Evolutionary conservation across 805 yeast species (phyloP).

Genomic region (Nakazawaea wyomingensis): DNA sequence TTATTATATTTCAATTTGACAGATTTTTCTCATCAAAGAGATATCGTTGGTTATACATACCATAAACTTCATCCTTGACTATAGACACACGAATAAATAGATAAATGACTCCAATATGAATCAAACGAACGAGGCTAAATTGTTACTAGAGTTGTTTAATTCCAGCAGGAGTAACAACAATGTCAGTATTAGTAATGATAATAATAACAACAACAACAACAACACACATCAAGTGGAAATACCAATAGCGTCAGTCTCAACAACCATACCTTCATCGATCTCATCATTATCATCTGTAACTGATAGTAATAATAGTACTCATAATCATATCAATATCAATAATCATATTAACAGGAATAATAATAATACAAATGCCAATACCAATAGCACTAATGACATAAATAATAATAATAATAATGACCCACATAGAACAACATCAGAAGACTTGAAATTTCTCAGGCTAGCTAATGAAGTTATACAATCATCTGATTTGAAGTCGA

Average conservation of each 20-base stretch:
- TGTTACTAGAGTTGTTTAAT: conserved; percentile 10
- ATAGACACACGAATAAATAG: too few species aligned
- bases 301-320: neutral
- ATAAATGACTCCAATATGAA: conserved; percentile 3
- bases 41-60: too few species aligned
- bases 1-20: too few species aligned
- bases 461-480: conserved; percentile 60
- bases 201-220: neutral
- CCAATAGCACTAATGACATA: neutral
- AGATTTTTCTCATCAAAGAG: too few species aligned
- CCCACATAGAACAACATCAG: conserved; percentile 25
- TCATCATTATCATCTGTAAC: neutral
- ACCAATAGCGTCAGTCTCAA: neutral
- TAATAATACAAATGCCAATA: neutral
- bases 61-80: too few species aligned
- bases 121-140: conserved; percentile 10
- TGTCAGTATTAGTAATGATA: neutral
- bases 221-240: neutral
- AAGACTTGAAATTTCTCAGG: conserved; percentile 50
- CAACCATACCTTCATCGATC: neutral
- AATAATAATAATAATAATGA: neutral
- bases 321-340: neutral
- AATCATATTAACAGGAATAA: conserved; percentile 1
- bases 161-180: conserved; percentile 2
- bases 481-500: conserved; percentile 40